These are phyloP conservation scores for Plectosphaerella cucumerina DNA, from an alignment of 2,329 filamentous ascomycete genomes.

Conservation along the genomic window DNA sequence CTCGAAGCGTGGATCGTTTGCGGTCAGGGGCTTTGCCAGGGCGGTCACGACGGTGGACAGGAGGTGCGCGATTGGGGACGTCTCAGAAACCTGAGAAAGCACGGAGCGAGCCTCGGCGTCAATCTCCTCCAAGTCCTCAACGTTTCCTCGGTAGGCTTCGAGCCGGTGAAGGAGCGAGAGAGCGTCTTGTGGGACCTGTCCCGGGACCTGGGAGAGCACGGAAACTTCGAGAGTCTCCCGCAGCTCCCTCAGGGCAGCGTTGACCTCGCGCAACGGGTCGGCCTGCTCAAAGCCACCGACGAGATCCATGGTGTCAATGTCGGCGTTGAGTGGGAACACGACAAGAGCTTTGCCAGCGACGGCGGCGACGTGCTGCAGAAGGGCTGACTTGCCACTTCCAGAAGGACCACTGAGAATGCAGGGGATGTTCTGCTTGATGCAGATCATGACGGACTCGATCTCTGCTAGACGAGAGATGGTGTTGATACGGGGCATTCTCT, in stretches of 20 bases:
- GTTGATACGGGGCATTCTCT: constrained; percentile 46
- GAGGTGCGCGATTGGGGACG: constrained; percentile 41
- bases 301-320: constrained; percentile 95
- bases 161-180: constrained; percentile 48
- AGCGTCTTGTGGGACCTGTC: constrained; percentile 38
- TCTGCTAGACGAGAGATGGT: constrained; percentile 58
- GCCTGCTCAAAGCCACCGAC: constrained; percentile 96
- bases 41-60: constrained; percentile 45
- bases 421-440: constrained; percentile 81
- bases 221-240: constrained; percentile 46
- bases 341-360: constrained; percentile 71
- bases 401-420: constrained; percentile 84
- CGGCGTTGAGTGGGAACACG: constrained; percentile 86
- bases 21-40: constrained; percentile 47
- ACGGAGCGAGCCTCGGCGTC: constrained; percentile 33
- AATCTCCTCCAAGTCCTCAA: constrained; percentile 31
- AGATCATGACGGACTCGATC: constrained; percentile 83
- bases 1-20: constrained; percentile 80
- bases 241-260: constrained; percentile 47
- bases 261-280: constrained; percentile 71
- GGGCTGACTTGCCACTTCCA: constrained; percentile 79
- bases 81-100: constrained; percentile 33
- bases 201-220: constrained; percentile 44
- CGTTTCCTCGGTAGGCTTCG: constrained; percentile 34
- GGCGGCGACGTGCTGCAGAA: constrained; percentile 78